Conservation (phyloP, 345 rosid genomes). For the Gossypium raimondii region DNA sequence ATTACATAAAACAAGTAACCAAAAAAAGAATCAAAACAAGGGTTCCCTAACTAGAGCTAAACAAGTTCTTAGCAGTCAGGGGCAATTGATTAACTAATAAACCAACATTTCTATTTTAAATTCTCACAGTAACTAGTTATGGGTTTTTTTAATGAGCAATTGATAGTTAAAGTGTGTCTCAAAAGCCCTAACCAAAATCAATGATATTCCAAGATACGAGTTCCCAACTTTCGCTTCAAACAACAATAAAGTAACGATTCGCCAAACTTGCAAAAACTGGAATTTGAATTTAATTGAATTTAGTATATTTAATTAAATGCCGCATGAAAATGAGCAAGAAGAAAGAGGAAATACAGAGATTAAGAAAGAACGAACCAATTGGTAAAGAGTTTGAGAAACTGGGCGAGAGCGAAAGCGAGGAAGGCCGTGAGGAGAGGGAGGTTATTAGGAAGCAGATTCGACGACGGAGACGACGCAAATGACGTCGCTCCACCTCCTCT, state of each 20-base stretch:
- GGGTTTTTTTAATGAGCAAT: background rate
- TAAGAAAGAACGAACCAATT: conserved; percentile 58
- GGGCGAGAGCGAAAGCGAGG: conserved; percentile 89
- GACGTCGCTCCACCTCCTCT: conserved; percentile 21
- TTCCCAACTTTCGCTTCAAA: background rate
- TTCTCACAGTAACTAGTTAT: background rate
- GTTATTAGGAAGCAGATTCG: conserved; percentile 48
- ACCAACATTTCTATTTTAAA: background rate
- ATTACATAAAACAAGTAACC: background rate
- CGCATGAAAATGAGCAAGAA: background rate
- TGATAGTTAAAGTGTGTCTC: background rate
- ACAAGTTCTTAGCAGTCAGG: background rate
- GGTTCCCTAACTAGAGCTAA: background rate
- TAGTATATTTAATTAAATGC: background rate
- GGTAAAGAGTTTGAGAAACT: conserved; percentile 93
- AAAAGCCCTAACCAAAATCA: background rate
- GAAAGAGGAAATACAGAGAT: background rate
- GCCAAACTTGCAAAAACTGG: background rate
- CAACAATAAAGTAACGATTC: background rate
- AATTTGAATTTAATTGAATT: background rate
- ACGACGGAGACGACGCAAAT: conserved; percentile 36
- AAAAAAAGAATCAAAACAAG: background rate
- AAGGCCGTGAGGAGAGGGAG: conserved; percentile 83
- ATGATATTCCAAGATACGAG: background rate
- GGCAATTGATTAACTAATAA: background rate